Base-by-base conservation (phyloP, 2,329 filamentous ascomycete species). In the Ceratocystis albifundus region DNA sequence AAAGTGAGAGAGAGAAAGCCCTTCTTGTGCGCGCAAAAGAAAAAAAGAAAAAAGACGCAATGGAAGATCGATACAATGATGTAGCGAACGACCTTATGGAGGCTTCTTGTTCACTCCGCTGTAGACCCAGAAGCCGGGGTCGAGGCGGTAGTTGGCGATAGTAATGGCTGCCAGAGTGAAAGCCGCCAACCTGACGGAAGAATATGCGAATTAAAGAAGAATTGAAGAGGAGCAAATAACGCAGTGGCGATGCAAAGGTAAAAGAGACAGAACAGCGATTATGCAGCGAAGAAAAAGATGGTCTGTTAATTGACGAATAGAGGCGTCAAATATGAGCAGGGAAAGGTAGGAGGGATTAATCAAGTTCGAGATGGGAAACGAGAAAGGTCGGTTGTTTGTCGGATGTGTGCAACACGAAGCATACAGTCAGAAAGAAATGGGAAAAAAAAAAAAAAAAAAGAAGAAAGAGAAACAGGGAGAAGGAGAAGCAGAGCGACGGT, bases 101-200 rank as follows among this genome's bases (percentile, higher is more conserved):
- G 94, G 93, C 80, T 96, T 93, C 82, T 91, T 94, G 82, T 94
- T 90, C 81, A 91, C 89, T 88, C 93, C 92, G 82, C 87, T 87
- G 78, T 93, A 93, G 86, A 95, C 91, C 91, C 91, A 90, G 82
- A 87, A 86, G 76, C 87, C 86, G 79, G 91, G 93, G 82, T 90
- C 90, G 77, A 93, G 87, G 80, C 96, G 89, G 84, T 90, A 92
- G 82, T 61, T 64, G 64, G 53, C 67, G 46, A 64, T 64, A 53
- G 64, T 68, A 61, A 53, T 48, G 50, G 44, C 61, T 66, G 67
- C 67, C 67, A 68, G 67, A 68, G 67, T 68, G 67, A 68, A 65
- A 62, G 62, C 55, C 67, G 67, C 67, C 67, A 68, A 66, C 65
- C 50, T 55, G 65, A 66, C 65, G 46, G 65, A 66, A 62, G 61